These are phyloP conservation scores for Neonectria coccinea DNA, from an alignment of 2,329 filamentous ascomycete genomes.

Conservation along the genomic window DNA sequence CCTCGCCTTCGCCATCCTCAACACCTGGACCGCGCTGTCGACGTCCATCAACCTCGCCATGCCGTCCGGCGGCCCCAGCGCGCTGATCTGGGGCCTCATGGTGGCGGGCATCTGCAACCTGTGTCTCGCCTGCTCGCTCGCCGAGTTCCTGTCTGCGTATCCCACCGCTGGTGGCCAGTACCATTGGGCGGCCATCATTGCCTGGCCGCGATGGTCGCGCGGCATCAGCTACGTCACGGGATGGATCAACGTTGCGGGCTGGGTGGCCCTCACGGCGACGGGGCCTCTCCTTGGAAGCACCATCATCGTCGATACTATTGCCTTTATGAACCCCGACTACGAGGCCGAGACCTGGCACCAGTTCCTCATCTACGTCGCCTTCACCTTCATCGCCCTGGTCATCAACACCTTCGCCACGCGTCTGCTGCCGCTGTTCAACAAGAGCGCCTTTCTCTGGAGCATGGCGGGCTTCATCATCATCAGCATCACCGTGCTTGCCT, in stretches of 20 bases:
- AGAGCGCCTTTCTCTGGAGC: slow-evolving; percentile 78
- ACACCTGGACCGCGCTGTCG: slow-evolving; percentile 63
- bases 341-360: slow-evolving; percentile 74
- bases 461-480: slow-evolving; percentile 76
- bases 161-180: slow-evolving; percentile 72
- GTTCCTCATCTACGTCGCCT: slow-evolving; percentile 77
- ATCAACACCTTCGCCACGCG: slow-evolving; percentile 72
- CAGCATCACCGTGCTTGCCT: slow-evolving; percentile 75
- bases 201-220: slow-evolving; percentile 70
- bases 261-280: slow-evolving; percentile 76
- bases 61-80: slow-evolving; percentile 76
- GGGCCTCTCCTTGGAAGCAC: slow-evolving; percentile 75
- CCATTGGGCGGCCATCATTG: slow-evolving; percentile 77
- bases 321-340: slow-evolving; percentile 70
- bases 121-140: slow-evolving; percentile 75
- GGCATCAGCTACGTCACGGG: slow-evolving; percentile 77
- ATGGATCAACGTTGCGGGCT: slow-evolving; percentile 80
- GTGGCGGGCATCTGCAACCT: slow-evolving; percentile 76
- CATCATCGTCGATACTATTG: slow-evolving; percentile 74
- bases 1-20: slow-evolving; percentile 62
- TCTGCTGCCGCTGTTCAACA: slow-evolving; percentile 73
- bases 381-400: slow-evolving; percentile 69
- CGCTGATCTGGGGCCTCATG: slow-evolving; percentile 77
- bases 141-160: slow-evolving; percentile 77
- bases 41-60: slow-evolving; percentile 64